phyloP scores from a whole-genome alignment of 2,329 filamentous ascomycete species.

The Trichoderma sp. region DNA sequence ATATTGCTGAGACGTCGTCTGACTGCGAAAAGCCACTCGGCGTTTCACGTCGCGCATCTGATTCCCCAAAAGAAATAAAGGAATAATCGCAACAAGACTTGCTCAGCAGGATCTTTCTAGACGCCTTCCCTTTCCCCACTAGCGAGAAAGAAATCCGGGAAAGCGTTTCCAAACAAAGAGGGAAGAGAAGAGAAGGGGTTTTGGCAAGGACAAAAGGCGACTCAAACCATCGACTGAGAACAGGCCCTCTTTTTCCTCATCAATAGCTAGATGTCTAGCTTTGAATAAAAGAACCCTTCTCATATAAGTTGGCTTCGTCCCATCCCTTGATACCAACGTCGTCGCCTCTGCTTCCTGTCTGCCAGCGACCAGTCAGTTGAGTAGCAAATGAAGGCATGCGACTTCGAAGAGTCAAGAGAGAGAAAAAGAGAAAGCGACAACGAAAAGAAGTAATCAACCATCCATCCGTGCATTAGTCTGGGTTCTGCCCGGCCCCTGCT shows the following conservation, averaged over 20 bases:
- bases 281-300: slow-evolving; percentile 16
- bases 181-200: background rate
- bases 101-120: background rate
- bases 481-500: background rate
- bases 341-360: background rate
- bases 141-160: background rate
- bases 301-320: background rate
- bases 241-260: background rate
- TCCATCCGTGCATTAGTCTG: background rate
- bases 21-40: background rate
- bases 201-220: background rate
- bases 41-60: background rate
- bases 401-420: background rate
- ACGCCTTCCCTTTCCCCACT: background rate
- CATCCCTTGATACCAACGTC: background rate
- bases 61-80: background rate
- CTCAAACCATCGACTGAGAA: background rate
- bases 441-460: background rate
- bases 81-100: background rate
- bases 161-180: background rate
- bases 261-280: slow-evolving; percentile 23
- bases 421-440: background rate
- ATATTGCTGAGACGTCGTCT: background rate
- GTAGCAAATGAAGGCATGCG: background rate
- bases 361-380: background rate